phyloP scores from a whole-genome alignment of 2,329 filamentous ascomycete species.

The Stachybotrys chlorohalonatus region DNA sequence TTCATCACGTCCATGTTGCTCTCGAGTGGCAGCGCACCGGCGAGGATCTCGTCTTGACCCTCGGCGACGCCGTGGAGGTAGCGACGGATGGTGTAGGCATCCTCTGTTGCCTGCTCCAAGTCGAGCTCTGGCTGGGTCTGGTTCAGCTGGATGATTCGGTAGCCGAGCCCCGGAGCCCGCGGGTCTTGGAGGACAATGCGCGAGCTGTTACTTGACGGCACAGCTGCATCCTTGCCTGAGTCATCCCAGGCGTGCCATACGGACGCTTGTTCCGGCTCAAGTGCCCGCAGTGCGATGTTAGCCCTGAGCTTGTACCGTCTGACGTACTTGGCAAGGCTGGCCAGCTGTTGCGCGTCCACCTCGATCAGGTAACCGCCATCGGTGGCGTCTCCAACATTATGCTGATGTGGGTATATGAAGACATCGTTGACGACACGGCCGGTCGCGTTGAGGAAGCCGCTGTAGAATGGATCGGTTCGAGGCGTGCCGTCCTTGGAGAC shows the following conservation, averaged over 20 bases:
- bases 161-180: constrained; percentile 47
- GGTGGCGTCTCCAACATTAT: constrained; percentile 8
- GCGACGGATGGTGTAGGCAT: constrained; percentile 64
- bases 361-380: constrained; percentile 58
- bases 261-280: constrained; percentile 54
- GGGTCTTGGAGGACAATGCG: constrained; percentile 37
- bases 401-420: constrained; percentile 66
- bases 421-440: constrained; percentile 83
- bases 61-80: constrained; percentile 78
- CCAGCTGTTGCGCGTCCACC: constrained; percentile 61
- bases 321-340: constrained; percentile 59
- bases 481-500: constrained; percentile 27
- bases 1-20: constrained; percentile 79
- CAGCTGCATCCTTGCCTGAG: constrained; percentile 8
- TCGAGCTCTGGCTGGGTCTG: constrained; percentile 26
- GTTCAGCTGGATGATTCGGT: constrained; percentile 31
- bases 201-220: constrained; percentile 1
- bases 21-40: constrained; percentile 73
- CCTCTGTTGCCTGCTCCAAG: constrained; percentile 37
- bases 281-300: constrained; percentile 60
- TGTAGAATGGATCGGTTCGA: constrained; percentile 54
- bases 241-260: constrained; percentile 73
- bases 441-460: constrained; percentile 76
- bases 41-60: constrained; percentile 70
- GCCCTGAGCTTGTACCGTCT: constrained; percentile 79